Evolutionary conservation across 805 yeast genomes (phyloP), one percentile per base, ranked within the genome.

Genomic region (Candida incommunis): DNA sequence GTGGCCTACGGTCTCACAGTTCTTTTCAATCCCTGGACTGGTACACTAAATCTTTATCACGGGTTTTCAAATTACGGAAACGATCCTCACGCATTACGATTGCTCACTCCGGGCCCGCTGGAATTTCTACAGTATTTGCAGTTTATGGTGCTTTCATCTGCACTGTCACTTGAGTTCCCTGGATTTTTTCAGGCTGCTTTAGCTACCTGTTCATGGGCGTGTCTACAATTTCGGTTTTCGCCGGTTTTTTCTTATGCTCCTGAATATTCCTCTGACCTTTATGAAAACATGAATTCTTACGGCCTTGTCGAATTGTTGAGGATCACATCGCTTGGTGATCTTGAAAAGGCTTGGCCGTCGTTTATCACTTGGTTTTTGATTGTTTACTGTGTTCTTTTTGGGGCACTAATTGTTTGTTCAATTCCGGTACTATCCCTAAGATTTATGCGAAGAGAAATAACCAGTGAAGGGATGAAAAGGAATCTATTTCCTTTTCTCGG

Each of bases 151-250:
- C 74, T 78, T 54, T 65, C 73, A 51, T 74, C 72, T 3, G 80
- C 75, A 3, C 61, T 80, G 23, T 68, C 69, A 50, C 55, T 80
- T 18, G 61, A 65, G 22, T 80, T 74, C 51, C 86, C 87, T 0
- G 83, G 81, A 0, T 77, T 73, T 53, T 74, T 69, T 47, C 80
- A 71, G 48, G 81, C 81, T 0, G 56, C 74, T 13, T 57, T 76
- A 41, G 64, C 75, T 2, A 60, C 68, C 15, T 53, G 74, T 18
- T 59, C 74, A 16, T 78, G 85, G 85, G 62, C 72, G 37, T 72
- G 77, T 1, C 59, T 80, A n/a, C 57, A 76, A 46, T 61, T 62
- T 43, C 52, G 52, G 20, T 31, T 13, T 18, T 31, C 37, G 11
- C 37, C 37, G 7, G 20, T 31, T 18, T 31, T 11, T n/a, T 11